Conservation (phyloP, 257 asterid genomes). For the Penstemon barbatus region DNA sequence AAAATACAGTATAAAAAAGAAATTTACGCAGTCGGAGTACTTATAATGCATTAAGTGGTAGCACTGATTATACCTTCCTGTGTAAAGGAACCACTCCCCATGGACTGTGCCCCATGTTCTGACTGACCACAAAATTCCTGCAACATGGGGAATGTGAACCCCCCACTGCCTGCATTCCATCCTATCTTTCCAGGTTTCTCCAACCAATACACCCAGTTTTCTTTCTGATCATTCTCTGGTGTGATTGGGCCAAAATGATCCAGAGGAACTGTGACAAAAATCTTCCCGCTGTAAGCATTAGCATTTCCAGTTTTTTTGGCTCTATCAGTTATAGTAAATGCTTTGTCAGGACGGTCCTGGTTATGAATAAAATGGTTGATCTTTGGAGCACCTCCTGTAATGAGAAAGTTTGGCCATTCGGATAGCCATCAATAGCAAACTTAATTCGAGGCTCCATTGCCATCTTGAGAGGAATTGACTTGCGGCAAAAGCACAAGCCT, state of each 20-base stretch:
- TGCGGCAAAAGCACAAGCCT: slow-evolving; percentile 75
- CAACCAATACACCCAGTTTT: slow-evolving; percentile 77
- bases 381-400: slow-evolving; percentile 54
- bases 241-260: slow-evolving; percentile 89
- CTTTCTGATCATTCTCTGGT: slow-evolving; percentile 65
- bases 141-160: too few relatives aligned
- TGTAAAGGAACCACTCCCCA: too few relatives aligned
- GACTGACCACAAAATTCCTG: too few relatives aligned
- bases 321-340: slow-evolving; percentile 82
- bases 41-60: too few relatives aligned
- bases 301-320: slow-evolving; percentile 85
- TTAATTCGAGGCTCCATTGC: slow-evolving; percentile 83
- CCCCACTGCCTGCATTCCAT: too few relatives aligned
- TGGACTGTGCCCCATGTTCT: too few relatives aligned
- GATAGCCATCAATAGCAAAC: slow-evolving; percentile 81
- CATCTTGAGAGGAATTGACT: slow-evolving; percentile 66
- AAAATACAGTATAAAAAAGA: too few relatives aligned
- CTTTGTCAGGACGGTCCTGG: slow-evolving; percentile 87
- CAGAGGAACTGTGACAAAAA: slow-evolving; percentile 75
- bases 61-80: too few relatives aligned
- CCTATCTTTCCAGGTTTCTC: slow-evolving; percentile 86
- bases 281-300: slow-evolving; percentile 92
- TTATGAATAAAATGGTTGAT: slow-evolving; percentile 61
- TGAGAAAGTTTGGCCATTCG: slow-evolving; percentile 62
- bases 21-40: too few relatives aligned